Evolutionary conservation across 1,284 basidiomycete genomes (phyloP), one percentile per base, ranked within the genome.

Genomic region (Sporisorium iseilematis-ciliati): DNA sequence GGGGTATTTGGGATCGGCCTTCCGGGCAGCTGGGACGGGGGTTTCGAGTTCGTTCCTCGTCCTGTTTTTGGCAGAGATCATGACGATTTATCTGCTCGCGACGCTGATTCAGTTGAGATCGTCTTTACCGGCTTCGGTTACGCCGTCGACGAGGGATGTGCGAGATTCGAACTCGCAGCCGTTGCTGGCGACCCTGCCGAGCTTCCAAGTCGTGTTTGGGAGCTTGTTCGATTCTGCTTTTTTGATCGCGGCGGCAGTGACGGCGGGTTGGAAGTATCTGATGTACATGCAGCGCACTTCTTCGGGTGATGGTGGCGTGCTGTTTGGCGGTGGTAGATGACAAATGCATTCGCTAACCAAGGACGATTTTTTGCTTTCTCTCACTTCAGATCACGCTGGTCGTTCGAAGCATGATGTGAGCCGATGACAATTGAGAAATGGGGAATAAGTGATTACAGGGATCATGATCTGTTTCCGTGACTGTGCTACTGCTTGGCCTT

Each of bases 21-120:
- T 87, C 79, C 77, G 84, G 45, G 84, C 84, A 3, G 84, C 86
- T 1, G 84, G 84, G 7, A 76, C 85, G 2, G 86, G 86, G 20
- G 78, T 85, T 25, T 85, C 83, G 48, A 84, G 85, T 3, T 85
- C 85, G 8, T 85, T 87, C 68, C 85, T 87, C 77, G 77, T 87
- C 0, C 81, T 87, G 18, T 86, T 86, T 66, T 80, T 87, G 8
- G 82, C 84, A 10, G 84, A 87, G 63, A 81, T 87, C 45, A 83
- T 87, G 83, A 85, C 85, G 29, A 84, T 87, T 43, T 87, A 87
- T 57, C 82, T 86, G 14, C 78, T 87, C 29, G 86, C 86, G 0
- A 87, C 86, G 14, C 80, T 87, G 48, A 87, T 87, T 57, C 86
- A 86, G 48, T 79, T 87, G 0, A 82, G 86, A 0, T 79, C 84